Base-by-base conservation (phyloP, 1,284 basidiomycete species). In the Sanghuangporus sanghuang region DNA sequence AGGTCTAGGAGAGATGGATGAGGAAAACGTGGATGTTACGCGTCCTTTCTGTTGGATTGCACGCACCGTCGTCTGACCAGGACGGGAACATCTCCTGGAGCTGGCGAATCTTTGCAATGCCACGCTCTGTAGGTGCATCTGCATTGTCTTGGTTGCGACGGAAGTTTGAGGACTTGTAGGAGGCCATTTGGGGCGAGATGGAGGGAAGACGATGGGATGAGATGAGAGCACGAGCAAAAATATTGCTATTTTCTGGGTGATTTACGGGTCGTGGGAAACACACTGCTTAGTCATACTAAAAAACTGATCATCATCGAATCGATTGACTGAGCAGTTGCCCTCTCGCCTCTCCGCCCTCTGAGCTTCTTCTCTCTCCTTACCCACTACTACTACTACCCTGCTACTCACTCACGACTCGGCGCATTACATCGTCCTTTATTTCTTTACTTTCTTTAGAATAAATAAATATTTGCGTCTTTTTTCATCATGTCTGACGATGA, bases 71-170 rank as follows among this genome's bases (percentile, higher is more conserved):
- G 69, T 82, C 82, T 72, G 89, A 85, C 87, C 87, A 95, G 69
- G 74, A 71, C 11, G 92, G 86, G 73, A 94, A 95, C 66, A 87
- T 75, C 73, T 93, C 93, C 73, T 88, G 85, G 14, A 95, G 85
- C 64, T 86, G 83, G 39, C 78, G 74, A 14, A 84, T 81, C 68
- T 89, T 78, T 0, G 75, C 18, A 52, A 79, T 79, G 70, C 80
- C 85, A 69, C 82, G 84, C 67, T 73, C 73, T 6, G 39, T 23
- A 23, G 44, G 59, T 50, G 32, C 32, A 16, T 32, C 63, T 9
- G 32, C 53, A 1, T 35, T 14, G 23, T 46, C 52, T 16, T 58
- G 46, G 27, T 46, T 59, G 46, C 63, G 58, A 48, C 65, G 62
- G 40, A 36, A 53, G 48, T 64, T 64, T 5, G 59, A 64, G 48